A percentile compares a stretch with the other conserved stretches of the same genome.
Conservation (phyloP, 2,329 filamentous ascomycete genomes). For the Alternaria alternata region DNA sequence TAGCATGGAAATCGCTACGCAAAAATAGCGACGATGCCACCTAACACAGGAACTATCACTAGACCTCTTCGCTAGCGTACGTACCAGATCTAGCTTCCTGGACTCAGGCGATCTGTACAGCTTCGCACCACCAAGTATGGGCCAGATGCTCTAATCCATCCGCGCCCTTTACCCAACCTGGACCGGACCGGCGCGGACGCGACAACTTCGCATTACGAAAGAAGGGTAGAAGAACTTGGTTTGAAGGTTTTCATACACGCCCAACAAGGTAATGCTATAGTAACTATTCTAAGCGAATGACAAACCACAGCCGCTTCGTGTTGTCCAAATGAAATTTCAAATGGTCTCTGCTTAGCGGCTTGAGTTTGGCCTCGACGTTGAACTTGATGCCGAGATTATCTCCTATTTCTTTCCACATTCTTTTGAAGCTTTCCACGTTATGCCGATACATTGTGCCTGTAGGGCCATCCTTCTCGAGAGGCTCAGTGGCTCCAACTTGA, state of each 20-base stretch:
- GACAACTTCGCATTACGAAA: background rate
- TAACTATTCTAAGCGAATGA: slow-evolving; percentile 30
- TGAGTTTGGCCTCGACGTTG: slow-evolving; percentile 28
- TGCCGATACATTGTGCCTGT: slow-evolving; percentile 42
- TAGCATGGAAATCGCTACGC: slow-evolving; percentile 10
- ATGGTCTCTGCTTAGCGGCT: slow-evolving; percentile 15
- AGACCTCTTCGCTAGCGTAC: background rate
- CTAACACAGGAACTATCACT: slow-evolving; percentile 1
- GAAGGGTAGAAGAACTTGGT: background rate
- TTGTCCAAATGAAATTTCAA: slow-evolving; percentile 21
- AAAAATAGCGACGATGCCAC: slow-evolving; percentile 36
- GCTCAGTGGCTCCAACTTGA: slow-evolving; percentile 55
- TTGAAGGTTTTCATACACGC: background rate
- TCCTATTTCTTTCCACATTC: slow-evolving; percentile 53
- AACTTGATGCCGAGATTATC: slow-evolving; percentile 39
- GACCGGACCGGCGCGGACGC: background rate
- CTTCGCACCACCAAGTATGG: background rate
- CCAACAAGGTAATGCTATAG: background rate
- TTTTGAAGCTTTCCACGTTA: slow-evolving; percentile 43
- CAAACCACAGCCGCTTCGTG: slow-evolving; percentile 32
- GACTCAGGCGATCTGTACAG: background rate
- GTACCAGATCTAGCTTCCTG: slow-evolving; percentile 1
- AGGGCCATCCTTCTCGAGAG: slow-evolving; percentile 27
- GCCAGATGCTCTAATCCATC: slow-evolving; percentile 9
- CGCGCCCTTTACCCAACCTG: background rate